Evolutionary conservation across 306 rosid species (phyloP).

Genomic region (Quercus engelmannii): DNA sequence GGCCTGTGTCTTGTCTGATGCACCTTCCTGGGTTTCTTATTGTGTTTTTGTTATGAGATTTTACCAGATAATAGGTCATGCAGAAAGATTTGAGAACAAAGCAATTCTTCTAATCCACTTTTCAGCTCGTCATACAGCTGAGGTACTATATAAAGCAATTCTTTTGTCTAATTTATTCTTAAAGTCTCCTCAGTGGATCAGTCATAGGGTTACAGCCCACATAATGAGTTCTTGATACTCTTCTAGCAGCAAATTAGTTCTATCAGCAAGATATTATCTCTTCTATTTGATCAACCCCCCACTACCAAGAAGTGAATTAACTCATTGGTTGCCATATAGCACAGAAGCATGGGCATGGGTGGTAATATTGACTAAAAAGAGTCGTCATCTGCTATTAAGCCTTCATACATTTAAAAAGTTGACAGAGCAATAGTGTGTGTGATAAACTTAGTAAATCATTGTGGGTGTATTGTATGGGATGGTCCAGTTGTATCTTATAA

Average conservation of each 20-base stretch:
- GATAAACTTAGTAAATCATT: not conserved
- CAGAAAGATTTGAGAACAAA: constrained; percentile 66
- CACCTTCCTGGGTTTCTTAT: constrained; percentile 1
- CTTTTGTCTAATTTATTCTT: not conserved
- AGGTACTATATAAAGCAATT: constrained; percentile 38
- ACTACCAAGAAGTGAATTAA: not conserved
- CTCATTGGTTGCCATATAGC: not conserved
- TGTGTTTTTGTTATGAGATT: constrained; percentile 1
- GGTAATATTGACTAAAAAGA: not conserved
- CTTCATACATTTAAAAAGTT: no score
- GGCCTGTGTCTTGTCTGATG: not conserved
- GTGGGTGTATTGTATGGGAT: not conserved
- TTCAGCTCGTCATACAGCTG: constrained; percentile 66
- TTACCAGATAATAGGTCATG: constrained; percentile 63
- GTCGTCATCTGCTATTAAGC: not conserved
- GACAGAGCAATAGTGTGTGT: no score
- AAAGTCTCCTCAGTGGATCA: not conserved
- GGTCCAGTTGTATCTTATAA: not conserved
- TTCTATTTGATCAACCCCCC: not conserved
- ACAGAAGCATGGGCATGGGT: no score
- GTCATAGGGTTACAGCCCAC: not conserved
- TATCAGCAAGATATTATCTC: not conserved
- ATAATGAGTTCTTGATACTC: not conserved
- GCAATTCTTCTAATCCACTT: constrained; percentile 90
- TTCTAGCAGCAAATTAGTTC: not conserved